These are phyloP conservation scores for Candida sakaeoensis DNA, from an alignment of 805 yeast genomes.

Conservation along the genomic window DNA sequence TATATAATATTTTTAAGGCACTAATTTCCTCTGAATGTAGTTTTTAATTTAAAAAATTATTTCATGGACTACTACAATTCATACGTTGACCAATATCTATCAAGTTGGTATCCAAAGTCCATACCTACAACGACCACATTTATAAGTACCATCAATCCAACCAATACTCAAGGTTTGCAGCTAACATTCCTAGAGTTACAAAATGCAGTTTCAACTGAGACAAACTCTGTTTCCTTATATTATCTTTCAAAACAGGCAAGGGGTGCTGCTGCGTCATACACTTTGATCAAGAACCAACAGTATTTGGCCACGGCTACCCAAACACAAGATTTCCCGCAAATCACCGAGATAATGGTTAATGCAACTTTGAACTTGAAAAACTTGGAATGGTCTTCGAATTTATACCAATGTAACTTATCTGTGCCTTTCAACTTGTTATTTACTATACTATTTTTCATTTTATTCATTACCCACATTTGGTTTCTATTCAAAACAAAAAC, in stretches of 20 bases:
- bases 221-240: conserved; percentile 13
- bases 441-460: conserved; percentile 50
- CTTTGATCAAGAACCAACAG: conserved; percentile 22
- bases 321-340: conserved; percentile 14
- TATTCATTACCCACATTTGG: conserved; percentile 28
- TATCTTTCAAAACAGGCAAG: conserved; percentile 19
- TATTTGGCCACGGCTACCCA: conserved; percentile 35
- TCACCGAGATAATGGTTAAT: conserved; percentile 17
- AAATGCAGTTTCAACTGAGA: conserved; percentile 19
- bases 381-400: conserved; percentile 13
- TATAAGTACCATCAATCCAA: conserved; percentile 22
- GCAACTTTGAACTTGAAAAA: conserved; percentile 18
- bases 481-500: conserved; percentile 48
- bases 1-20: too few species aligned
- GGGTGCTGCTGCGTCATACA: conserved; percentile 32
- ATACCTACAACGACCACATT: conserved; percentile 26
- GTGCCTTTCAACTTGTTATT: conserved; percentile 57
- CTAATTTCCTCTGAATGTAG: too few species aligned
- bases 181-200: conserved; percentile 7
- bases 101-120: conserved; percentile 14
- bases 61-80: conserved; percentile 4
- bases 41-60: background rate
- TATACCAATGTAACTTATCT: conserved; percentile 43
- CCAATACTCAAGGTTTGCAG: conserved; percentile 18
- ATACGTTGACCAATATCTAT: conserved; percentile 1